Conservation (phyloP, 2,329 filamentous ascomycete species). For the Chalara sp. region DNA sequence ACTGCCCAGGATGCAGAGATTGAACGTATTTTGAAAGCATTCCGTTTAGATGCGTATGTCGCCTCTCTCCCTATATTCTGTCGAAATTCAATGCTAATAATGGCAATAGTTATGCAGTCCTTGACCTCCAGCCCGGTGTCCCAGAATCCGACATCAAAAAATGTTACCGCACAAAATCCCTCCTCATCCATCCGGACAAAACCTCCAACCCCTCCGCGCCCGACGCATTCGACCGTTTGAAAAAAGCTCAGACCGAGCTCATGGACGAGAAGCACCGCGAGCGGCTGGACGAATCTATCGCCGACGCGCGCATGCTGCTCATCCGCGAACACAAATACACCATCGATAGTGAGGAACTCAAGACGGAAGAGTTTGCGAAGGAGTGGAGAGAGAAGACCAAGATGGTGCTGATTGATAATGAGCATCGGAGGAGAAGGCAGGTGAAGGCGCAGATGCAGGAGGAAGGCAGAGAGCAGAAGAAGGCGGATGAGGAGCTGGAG, state of each 20-base stretch:
- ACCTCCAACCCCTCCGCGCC: slow-evolving; percentile 85
- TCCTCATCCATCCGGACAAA: slow-evolving; percentile 98
- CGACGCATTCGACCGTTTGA: slow-evolving; percentile 92
- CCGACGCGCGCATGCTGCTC: slow-evolving; percentile 89
- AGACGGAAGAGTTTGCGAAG: slow-evolving; percentile 73
- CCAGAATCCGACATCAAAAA: slow-evolving; percentile 94
- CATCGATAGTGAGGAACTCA: slow-evolving; percentile 78
- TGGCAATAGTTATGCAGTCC: slow-evolving; percentile 69
- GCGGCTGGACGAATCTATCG: slow-evolving; percentile 86
- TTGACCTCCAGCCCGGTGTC: slow-evolving; percentile 92
- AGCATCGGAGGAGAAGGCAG: slow-evolving; percentile 76
- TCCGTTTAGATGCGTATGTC: slow-evolving; percentile 66
- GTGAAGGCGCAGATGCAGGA: slow-evolving; percentile 94
- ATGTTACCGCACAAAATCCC: slow-evolving; percentile 93
- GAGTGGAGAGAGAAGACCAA: slow-evolving; percentile 89
- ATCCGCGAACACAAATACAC: slow-evolving; percentile 94
- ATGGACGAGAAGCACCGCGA: slow-evolving; percentile 90
- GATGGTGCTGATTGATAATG: slow-evolving; percentile 86
- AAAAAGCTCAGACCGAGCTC: slow-evolving; percentile 86
- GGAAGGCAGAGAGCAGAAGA: slow-evolving; percentile 82
- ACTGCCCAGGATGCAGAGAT: slow-evolving; percentile 83
- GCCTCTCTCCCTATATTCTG: slow-evolving; percentile 1
- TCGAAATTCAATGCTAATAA: not conserved
- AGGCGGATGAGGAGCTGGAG: slow-evolving; percentile 78
- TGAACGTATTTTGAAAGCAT: slow-evolving; percentile 85